phyloP scores from a whole-genome alignment of 805 yeast species.

The Suhomyces emberorum region DNA sequence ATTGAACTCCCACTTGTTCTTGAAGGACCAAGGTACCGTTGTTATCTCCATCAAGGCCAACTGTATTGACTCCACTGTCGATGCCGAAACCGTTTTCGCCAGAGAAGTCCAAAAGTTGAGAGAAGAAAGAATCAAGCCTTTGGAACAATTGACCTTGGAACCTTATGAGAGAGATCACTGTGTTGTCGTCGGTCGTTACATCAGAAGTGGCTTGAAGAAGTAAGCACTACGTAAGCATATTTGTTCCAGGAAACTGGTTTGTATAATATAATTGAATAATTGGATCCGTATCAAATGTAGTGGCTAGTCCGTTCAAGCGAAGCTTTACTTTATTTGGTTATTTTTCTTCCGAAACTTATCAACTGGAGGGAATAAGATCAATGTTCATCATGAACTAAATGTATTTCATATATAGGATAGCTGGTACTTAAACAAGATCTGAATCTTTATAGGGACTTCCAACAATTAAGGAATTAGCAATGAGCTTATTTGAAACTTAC shows the following conservation, averaged over 20 bases:
- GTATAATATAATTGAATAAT: constrained; percentile 1
- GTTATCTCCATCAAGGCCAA: constrained; percentile 98
- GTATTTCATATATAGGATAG: no score
- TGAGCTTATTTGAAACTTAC: no score
- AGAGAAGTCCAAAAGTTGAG: constrained; percentile 98
- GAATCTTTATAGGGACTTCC: no score
- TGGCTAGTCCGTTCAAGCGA: no score
- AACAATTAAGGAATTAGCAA: no score
- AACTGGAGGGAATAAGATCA: no score
- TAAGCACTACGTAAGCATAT: constrained; percentile 12
- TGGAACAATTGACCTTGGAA: constrained; percentile 97
- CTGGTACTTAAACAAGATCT: no score
- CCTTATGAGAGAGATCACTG: constrained; percentile 99
- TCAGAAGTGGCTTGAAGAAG: constrained; percentile 77
- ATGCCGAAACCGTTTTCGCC: constrained; percentile 98
- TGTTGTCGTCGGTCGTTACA: constrained; percentile 95
- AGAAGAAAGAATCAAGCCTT: constrained; percentile 97
- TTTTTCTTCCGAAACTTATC: no score
- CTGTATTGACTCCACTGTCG: constrained; percentile 99
- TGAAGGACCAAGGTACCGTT: constrained; percentile 98
- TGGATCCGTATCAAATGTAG: no score
- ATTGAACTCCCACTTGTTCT: constrained; percentile 94
- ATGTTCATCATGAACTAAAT: no score
- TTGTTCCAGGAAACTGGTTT: not conserved
- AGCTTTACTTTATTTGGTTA: no score